Evolutionary conservation across 2,329 filamentous ascomycete genomes (phyloP).

Genomic region (Fusarium sp.): DNA sequence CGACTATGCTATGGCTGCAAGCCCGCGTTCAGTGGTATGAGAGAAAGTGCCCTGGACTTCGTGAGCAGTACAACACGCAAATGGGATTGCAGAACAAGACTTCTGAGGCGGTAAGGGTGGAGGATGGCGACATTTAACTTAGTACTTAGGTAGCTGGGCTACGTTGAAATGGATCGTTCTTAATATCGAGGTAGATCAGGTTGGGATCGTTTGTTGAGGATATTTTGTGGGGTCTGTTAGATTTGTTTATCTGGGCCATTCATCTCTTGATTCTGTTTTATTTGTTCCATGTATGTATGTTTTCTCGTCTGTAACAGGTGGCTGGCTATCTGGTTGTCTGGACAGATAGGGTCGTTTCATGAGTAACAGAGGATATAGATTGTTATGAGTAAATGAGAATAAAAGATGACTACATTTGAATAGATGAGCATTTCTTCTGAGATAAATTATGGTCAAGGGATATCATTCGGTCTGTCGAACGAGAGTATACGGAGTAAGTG

Average conservation of each 20-base stretch:
- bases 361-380: neutral
- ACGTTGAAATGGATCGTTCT: neutral
- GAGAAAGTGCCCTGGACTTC: neutral
- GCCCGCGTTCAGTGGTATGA: constrained; percentile 19
- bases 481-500: neutral
- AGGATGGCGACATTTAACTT: neutral
- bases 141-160: too few relatives aligned
- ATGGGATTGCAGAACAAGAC: neutral
- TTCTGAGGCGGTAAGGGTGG: neutral
- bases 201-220: too few relatives aligned
- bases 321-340: neutral
- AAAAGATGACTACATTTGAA: neutral
- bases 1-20: neutral
- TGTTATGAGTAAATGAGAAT: neutral
- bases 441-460: neutral
- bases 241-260: neutral
- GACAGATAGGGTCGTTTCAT: neutral
- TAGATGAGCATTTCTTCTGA: neutral
- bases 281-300: neutral
- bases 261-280: neutral
- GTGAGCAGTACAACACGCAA: neutral
- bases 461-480: neutral
- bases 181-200: neutral
- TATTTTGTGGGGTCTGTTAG: too few relatives aligned
- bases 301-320: neutral